phyloP scores from a whole-genome alignment of 495 filamentous ascomycete genomes.

The Staphylotrichum tortipilum region DNA sequence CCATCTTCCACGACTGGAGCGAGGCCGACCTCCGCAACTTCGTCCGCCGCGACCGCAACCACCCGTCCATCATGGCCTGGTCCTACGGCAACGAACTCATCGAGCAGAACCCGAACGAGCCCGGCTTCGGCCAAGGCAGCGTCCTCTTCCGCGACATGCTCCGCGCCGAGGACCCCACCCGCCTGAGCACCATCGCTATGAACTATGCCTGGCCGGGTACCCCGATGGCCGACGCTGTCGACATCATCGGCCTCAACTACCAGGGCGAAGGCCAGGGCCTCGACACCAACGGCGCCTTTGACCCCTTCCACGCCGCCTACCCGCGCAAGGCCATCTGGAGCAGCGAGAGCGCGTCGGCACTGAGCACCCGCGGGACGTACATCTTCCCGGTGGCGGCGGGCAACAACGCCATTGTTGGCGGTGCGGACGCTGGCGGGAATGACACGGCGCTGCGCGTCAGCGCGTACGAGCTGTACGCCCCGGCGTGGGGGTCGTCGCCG shows the following conservation, averaged over 20 bases:
- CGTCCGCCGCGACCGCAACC: conserved; percentile 42
- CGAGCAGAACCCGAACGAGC: conserved; percentile 29
- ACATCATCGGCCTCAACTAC: conserved; percentile 42
- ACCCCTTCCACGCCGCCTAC: conserved; percentile 28
- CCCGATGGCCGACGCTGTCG: conserved; percentile 28
- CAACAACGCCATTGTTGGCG: conserved; percentile 21
- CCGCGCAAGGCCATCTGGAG: conserved; percentile 39
- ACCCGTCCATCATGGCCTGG: conserved; percentile 43
- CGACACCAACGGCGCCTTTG: not conserved
- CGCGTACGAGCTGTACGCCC: conserved; percentile 40
- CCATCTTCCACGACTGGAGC: conserved; percentile 40
- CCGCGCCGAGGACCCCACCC: conserved; percentile 32
- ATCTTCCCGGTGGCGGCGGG: conserved; percentile 39
- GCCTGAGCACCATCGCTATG: conserved; percentile 32
- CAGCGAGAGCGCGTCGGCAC: conserved; percentile 32
- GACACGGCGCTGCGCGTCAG: conserved; percentile 24
- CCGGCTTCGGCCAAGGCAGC: conserved; percentile 21
- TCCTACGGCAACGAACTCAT: conserved; percentile 41
- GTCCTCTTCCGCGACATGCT: conserved; percentile 30
- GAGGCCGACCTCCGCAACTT: conserved; percentile 40
- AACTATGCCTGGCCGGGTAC: conserved; percentile 28
- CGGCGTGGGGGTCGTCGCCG: conserved; percentile 33
- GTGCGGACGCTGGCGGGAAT: conserved; percentile 9
- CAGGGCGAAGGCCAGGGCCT: conserved; percentile 38
- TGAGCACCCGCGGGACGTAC: conserved; percentile 42